Base-by-base conservation (phyloP, 2,329 filamentous ascomycete genomes). In the Aspergillus tanneri region DNA sequence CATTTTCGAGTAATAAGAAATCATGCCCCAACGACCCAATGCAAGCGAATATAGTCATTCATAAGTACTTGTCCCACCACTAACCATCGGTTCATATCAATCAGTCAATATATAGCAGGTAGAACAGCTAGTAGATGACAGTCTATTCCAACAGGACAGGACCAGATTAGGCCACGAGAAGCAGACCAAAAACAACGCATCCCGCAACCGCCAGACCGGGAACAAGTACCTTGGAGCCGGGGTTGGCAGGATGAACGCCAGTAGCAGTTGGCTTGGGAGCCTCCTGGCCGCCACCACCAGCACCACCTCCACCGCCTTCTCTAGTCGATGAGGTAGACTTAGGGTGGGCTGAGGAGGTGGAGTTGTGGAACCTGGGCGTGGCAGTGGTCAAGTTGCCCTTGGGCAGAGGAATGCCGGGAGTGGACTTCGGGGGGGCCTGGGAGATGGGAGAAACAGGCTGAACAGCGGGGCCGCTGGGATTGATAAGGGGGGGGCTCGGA, bases 161-260 rank as follows among this genome's bases (percentile, higher is more conserved):
- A 14, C n/a, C 3, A 32, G 14, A 35, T 53, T 60, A 66, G 42
- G 60, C 63, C 47, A 66, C 46, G 41, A 63, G 48, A 54, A 65
- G 34, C 41, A 58, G 43, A 2, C 51, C 56, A 21, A 56, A n/a
- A 18, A 42, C 52, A 22, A 56, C 18, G 14, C 54, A 51, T 30
- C 56, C 60, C 23, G 60, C 36, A 35, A 54, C 55, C 47, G 53
- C 56, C 42, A 60, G 53, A 21, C 55, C 53, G 38, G 63, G 59
- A 35, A 60, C 43, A 11, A 57, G 43, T 25, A 66, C 23, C 53
- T 58, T 66, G 19, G 57, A 50, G 18, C 62, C 64, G 10, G 60
- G 60, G 59, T 46, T 67, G 22, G 49, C 14, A 27, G 35, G 24
- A 8, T 8, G 14, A 28, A 43, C 24, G 22, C 32, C 43, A 12